Evolutionary conservation across 768 basidiomycete genomes (phyloP).

Genomic region (Leucosporidium creatinivorum): DNA sequence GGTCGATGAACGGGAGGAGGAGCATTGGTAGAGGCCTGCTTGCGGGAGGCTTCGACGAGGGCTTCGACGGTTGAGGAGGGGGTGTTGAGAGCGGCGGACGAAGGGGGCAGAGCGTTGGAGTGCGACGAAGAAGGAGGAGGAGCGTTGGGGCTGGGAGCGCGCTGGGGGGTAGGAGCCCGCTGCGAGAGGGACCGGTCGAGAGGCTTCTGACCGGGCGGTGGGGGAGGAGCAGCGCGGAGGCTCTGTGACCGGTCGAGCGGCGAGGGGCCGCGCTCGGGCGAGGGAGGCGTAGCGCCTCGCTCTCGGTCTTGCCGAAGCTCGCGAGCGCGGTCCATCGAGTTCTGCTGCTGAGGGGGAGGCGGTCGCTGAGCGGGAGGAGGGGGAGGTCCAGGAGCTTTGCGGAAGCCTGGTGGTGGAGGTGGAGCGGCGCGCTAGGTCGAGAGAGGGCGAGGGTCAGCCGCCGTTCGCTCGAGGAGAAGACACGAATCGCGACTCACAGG

Average conservation of each 20-base stretch:
- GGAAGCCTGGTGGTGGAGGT: constrained; percentile 22
- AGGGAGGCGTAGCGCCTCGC: constrained; percentile 11
- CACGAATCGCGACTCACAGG: constrained; percentile 18
- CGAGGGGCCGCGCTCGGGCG: constrained; percentile 28
- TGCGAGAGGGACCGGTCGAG: constrained; percentile 56
- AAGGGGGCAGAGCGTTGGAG: not conserved
- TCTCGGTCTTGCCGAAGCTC: constrained; percentile 15
- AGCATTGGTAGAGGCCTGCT: constrained; percentile 38
- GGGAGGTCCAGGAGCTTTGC: constrained; percentile 28
- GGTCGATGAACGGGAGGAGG: constrained; percentile 46
- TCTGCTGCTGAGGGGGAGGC: constrained; percentile 4
- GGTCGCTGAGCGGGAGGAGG: constrained; percentile 8
- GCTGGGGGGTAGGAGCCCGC: constrained; percentile 71
- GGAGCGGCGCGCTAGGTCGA: constrained; percentile 25
- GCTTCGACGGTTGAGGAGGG: constrained; percentile 10
- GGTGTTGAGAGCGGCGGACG: constrained; percentile 6
- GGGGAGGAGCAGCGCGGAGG: no score
- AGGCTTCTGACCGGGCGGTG: no score
- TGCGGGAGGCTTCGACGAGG: constrained; percentile 22
- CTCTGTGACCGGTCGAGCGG: constrained; percentile 38
- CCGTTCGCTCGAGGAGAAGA: not conserved
- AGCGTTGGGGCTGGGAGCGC: constrained; percentile 48
- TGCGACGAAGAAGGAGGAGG: constrained; percentile 33
- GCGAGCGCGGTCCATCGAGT: constrained; percentile 17
- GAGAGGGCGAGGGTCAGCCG: not conserved